Conservation (phyloP, 768 basidiomycete genomes). For the Suillus occidentalis region DNA sequence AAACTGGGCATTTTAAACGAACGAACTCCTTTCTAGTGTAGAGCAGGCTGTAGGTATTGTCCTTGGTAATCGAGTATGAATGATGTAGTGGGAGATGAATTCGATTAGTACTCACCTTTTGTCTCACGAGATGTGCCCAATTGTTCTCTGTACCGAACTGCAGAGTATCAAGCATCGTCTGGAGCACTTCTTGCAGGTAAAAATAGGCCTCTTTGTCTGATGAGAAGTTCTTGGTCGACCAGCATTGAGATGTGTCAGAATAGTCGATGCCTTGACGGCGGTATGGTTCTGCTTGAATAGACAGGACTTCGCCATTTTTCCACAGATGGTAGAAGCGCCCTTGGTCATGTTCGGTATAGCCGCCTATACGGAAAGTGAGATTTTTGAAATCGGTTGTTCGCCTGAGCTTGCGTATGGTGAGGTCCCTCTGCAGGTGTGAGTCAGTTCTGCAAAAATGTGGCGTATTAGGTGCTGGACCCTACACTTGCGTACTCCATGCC, state of each 20-base stretch:
- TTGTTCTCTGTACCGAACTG: constrained; percentile 31
- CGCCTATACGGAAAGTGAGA: constrained; percentile 22
- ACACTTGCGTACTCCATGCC: constrained; percentile 31
- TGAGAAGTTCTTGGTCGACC: not conserved
- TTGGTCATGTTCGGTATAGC: not conserved
- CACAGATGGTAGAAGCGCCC: constrained; percentile 30
- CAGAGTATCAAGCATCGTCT: constrained; percentile 33
- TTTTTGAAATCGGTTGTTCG: constrained; percentile 24
- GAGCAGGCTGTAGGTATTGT: constrained; percentile 24
- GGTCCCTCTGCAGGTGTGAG: constrained; percentile 12
- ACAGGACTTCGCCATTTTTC: constrained; percentile 31
- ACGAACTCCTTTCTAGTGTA: constrained; percentile 26
- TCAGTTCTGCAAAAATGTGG: not conserved
- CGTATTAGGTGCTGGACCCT: constrained; percentile 22
- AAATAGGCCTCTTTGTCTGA: constrained; percentile 24
- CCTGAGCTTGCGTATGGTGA: constrained; percentile 23
- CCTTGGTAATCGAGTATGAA: constrained; percentile 1
- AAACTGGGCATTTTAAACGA: constrained; percentile 22
- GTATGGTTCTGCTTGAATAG: constrained; percentile 33
- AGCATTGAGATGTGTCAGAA: not conserved
- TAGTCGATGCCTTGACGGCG: constrained; percentile 16
- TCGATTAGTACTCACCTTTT: constrained; percentile 14
- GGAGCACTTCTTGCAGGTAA: constrained; percentile 31
- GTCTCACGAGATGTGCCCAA: constrained; percentile 34
- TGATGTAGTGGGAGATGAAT: not conserved